These are phyloP conservation scores for Penicillium sp. DNA, from an alignment of 2,329 filamentous ascomycete genomes.

Conservation along the genomic window DNA sequence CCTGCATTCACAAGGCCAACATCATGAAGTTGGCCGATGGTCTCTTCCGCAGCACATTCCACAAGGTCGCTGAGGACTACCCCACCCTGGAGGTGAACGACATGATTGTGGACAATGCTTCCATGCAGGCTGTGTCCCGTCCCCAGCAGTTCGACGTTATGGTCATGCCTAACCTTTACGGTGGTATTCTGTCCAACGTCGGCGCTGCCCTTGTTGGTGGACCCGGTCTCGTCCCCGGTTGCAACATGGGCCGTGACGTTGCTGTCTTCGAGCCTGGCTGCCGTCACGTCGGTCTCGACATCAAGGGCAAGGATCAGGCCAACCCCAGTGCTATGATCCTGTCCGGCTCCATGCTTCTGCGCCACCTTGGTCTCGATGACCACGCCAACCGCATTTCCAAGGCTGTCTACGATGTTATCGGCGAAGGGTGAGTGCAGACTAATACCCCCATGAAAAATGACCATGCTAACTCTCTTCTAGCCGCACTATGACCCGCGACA, in stretches of 20 bases:
- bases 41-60: slow-evolving; percentile 97
- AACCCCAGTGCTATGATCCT: slow-evolving; percentile 96
- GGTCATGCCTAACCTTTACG: slow-evolving; percentile 99
- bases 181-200: slow-evolving; percentile 98
- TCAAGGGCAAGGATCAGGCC: slow-evolving; percentile 99
- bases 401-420: slow-evolving; percentile 73
- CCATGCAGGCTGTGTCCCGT: slow-evolving; percentile 95
- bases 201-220: slow-evolving; percentile 95
- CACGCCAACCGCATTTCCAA: slow-evolving; percentile 98
- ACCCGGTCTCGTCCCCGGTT: slow-evolving; percentile 93
- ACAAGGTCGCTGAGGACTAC: slow-evolving; percentile 89
- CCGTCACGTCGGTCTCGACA: slow-evolving; percentile 98
- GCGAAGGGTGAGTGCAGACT: slow-evolving; percentile 71
- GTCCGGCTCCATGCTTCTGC: slow-evolving; percentile 93
- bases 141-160: slow-evolving; percentile 99
- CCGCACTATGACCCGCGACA: slow-evolving; percentile 85
- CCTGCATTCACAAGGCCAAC: slow-evolving; percentile 99
- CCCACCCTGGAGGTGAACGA: slow-evolving; percentile 94
- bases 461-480: slow-evolving; percentile 47
- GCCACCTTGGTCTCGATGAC: slow-evolving; percentile 94
- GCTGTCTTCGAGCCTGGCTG: slow-evolving; percentile 98
- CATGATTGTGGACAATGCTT: slow-evolving; percentile 99
- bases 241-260: slow-evolving; percentile 99
- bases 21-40: slow-evolving; percentile 99
- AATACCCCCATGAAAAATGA: background rate